Evolutionary conservation across 2,329 filamentous ascomycete species (phyloP).

Genomic region (Aureobasidium leucospermi): DNA sequence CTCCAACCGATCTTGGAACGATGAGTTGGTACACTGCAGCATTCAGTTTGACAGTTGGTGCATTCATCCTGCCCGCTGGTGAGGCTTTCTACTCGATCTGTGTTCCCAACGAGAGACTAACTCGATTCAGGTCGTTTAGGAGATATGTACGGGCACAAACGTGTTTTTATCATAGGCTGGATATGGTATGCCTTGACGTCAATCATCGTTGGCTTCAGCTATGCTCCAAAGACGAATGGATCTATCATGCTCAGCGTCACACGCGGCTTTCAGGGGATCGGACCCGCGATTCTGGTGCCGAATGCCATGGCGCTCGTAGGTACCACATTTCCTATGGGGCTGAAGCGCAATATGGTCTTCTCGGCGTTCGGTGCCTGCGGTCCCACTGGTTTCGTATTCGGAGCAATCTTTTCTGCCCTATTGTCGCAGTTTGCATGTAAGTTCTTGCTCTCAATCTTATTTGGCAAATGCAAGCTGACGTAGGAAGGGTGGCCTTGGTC

Average conservation of each 20-base stretch:
- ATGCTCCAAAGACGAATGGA: slow-evolving; percentile 21
- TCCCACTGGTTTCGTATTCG: slow-evolving; percentile 30
- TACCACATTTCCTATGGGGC: slow-evolving; percentile 26
- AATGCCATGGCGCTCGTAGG: slow-evolving; percentile 33
- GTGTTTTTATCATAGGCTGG: slow-evolving; percentile 34
- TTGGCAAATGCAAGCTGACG: slow-evolving; percentile 27
- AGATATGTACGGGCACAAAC: slow-evolving; percentile 38
- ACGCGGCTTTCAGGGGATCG: slow-evolving; percentile 34
- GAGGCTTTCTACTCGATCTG: neutral
- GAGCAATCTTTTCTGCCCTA: slow-evolving; percentile 27
- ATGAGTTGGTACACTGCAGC: slow-evolving; percentile 38
- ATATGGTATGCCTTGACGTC: slow-evolving; percentile 34
- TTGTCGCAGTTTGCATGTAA: slow-evolving; percentile 27
- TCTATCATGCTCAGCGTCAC: slow-evolving; percentile 31
- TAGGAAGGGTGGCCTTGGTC: slow-evolving; percentile 27
- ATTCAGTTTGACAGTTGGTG: slow-evolving; percentile 38
- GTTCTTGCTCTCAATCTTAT: slow-evolving; percentile 42
- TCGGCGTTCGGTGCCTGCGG: slow-evolving; percentile 31
- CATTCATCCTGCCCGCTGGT: slow-evolving; percentile 38
- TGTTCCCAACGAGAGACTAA: neutral
- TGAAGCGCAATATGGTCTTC: slow-evolving; percentile 33
- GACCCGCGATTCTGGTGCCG: slow-evolving; percentile 29
- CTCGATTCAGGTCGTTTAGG: slow-evolving; percentile 28
- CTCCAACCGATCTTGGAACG: slow-evolving; percentile 32
- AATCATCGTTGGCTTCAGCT: slow-evolving; percentile 32